Evolutionary conservation across 2,329 filamentous ascomycete species (phyloP), one percentile per base, ranked within the genome.

Genomic region (Microdochium paspali): DNA sequence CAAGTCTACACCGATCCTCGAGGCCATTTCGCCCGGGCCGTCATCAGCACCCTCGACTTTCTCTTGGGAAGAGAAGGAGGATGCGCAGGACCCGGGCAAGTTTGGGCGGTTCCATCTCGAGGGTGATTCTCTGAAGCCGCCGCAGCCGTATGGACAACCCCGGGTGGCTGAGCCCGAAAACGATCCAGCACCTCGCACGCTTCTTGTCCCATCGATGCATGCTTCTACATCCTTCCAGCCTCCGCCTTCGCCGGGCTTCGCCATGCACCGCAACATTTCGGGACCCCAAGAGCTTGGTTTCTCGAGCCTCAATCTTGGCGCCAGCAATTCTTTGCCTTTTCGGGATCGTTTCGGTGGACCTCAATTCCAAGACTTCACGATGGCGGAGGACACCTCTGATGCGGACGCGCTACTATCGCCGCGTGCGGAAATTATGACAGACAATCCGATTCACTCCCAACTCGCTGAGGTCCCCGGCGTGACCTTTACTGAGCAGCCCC

Each of bases 361-460:
- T 20, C 52, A 56, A 10, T 53, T 59, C 3, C 61, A 66, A 58
- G 65, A 66, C 50, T 56, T 70, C 25, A 51, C 64, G 10, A 57
- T 71, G 21, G 48, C 65, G 50, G 49, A 61, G n/a, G 58, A 56
- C 12, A 55, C 63, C 30, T 63, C 68, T 1, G 67, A 70, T 13
- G 71, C 76, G 10, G 75, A 80, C 44, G 70, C 80, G 12, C 65
- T 87, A 10, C 75, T 88, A 72, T 89, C 85, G 2, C 86, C 87
- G 0, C 77, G 85, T 40, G 81, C 73, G 1, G 82, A 85, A 56
- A 79, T 82, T 15, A 90, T 90, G 71, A 88, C 83, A 2, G 79
- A 75, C 51, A 84, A 85, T 51, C 79, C 81, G 2, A 71, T 86
- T 45, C 77, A 79, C 47, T 67, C 72, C 28, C 59, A 71, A 6